These are phyloP conservation scores for Lodderomyces margitis DNA, from an alignment of 1,139 yeast species.

Conservation along the genomic window DNA sequence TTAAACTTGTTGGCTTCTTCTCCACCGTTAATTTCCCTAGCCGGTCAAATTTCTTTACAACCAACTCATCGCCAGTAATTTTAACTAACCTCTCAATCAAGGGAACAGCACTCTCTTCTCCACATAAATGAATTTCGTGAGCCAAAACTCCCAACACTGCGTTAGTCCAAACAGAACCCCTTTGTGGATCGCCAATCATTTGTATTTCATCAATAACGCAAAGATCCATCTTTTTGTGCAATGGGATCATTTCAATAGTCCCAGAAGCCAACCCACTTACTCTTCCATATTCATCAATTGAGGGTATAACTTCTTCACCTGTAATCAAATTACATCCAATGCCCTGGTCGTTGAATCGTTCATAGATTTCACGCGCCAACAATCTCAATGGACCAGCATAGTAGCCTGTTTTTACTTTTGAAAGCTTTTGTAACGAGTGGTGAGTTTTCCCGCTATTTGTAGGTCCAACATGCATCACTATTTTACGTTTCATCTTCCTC, in stretches of 20 bases:
- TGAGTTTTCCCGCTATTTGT: constrained; percentile 97
- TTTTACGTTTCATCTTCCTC: constrained; percentile 71
- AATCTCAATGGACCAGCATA: constrained; percentile 94
- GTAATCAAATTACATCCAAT: constrained; percentile 80
- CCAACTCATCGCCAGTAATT: constrained; percentile 77
- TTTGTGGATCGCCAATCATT: constrained; percentile 74
- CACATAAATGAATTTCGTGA: constrained; percentile 85
- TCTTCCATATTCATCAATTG: constrained; percentile 65
- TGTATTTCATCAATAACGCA: constrained; percentile 96
- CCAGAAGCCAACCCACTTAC: constrained; percentile 78
- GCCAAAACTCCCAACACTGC: constrained; percentile 88
- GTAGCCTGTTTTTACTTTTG: constrained; percentile 73
- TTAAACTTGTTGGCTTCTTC: constrained; percentile 28
- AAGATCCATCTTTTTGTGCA: constrained; percentile 67
- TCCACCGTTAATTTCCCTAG: constrained; percentile 69
- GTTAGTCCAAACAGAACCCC: constrained; percentile 96
- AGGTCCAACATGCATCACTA: constrained; percentile 93
- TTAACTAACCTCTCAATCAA: constrained; percentile 56
- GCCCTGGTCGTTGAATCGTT: constrained; percentile 65
- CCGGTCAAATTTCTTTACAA: constrained; percentile 66
- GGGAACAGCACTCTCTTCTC: constrained; percentile 80
- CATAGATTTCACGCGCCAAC: constrained; percentile 88
- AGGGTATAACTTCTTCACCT: constrained; percentile 87
- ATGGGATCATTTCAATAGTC: constrained; percentile 90
- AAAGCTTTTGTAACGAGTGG: constrained; percentile 68